phyloP scores from a whole-genome alignment of 192 early-diverging fungal species.

The Haplosporangium gracile region DNA sequence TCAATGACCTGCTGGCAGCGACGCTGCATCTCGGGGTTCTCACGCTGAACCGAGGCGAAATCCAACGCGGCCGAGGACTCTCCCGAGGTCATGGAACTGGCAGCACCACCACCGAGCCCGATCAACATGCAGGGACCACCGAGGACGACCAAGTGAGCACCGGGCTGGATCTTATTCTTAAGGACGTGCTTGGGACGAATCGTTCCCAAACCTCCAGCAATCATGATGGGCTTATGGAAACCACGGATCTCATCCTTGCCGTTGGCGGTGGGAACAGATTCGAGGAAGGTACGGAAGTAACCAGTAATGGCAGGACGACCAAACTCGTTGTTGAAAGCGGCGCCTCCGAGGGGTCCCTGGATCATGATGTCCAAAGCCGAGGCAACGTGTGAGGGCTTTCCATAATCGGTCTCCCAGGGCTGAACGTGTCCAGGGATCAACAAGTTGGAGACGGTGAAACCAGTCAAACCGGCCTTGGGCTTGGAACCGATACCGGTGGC shows the following conservation, averaged over 20 bases:
- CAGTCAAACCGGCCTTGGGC: conserved; percentile 95
- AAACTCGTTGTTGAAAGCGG: conserved; percentile 99
- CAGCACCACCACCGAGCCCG: conserved; percentile 98
- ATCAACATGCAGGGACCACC: conserved; percentile 99
- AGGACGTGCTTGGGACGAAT: conserved; percentile 91
- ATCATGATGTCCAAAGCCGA: conserved; percentile 98
- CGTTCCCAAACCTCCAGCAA: conserved; percentile 97
- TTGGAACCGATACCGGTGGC: conserved; percentile 96
- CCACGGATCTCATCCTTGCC: conserved; percentile 83
- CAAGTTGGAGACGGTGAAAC: conserved; percentile 96
- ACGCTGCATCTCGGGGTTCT: conserved; percentile 99
- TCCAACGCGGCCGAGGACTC: conserved; percentile 90
- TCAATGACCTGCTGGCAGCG: conserved; percentile 98
- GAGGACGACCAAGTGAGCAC: conserved; percentile 86
- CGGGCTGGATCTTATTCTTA: conserved; percentile 88
- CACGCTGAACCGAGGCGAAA: conserved; percentile 98
- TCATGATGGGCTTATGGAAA: conserved; percentile 99
- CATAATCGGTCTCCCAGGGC: conserved; percentile 94
- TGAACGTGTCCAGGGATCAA: conserved; percentile 90
- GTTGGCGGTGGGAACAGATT: conserved; percentile 67
- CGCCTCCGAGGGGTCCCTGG: conserved; percentile 95
- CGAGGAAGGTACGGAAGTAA: conserved; percentile 96
- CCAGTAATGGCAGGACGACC: conserved; percentile 95
- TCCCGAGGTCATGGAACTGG: conserved; percentile 94
- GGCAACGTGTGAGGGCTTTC: conserved; percentile 91